Base-by-base conservation (phyloP, 192 early-diverging fungal genomes). In the Coemansia sp. region DNA sequence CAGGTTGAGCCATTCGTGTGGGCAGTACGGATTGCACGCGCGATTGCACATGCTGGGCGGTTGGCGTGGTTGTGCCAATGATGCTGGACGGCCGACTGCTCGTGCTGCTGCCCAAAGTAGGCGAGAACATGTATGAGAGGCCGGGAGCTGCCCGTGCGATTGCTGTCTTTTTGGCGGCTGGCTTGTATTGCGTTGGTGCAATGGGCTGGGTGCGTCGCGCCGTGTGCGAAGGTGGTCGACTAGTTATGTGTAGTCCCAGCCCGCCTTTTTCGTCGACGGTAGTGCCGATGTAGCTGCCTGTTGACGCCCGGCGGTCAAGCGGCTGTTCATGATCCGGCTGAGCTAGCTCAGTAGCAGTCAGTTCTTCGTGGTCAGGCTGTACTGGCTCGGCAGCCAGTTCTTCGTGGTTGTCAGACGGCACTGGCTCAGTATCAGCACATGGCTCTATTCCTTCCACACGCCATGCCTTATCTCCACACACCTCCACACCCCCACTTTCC, bases 111-210 rank as follows among this genome's bases (percentile, higher is more conserved):
- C 65, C 34, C 20, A 75, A 54, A 0, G 68, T 61, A 10, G 78
- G 73, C 48, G 78, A 81, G 47, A 81, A 81, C 78, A 81, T 74
- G 70, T 81, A 75, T 12, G 78, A 81, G n/a, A 81, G 42, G 2
- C 78, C 78, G 5, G 78, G 78, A 0, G 78, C 78, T 20, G 68
- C 78, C 15, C 76, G 76, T n/a, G 71, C 76, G 48, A 79, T 56
- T 5, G 71, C 58, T 10, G 48, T 64, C 34, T 64, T 70, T 25
- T 60, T 63, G 4, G 61, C 65, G 0, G 71, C 76, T 14, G 76
- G 76, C 26, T 58, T 79, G 48, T 79, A 79, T 58, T 79, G 76
- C 18, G 71, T 79, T 7, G 76, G 23, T 18, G 71, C 76, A 61
- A 67, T 67, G 28, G 63, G 31, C 48, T 63, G 63, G 18, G 25